phyloP scores from a whole-genome alignment of 75 land plant species.

The Selaginella moellendorffii region DNA sequence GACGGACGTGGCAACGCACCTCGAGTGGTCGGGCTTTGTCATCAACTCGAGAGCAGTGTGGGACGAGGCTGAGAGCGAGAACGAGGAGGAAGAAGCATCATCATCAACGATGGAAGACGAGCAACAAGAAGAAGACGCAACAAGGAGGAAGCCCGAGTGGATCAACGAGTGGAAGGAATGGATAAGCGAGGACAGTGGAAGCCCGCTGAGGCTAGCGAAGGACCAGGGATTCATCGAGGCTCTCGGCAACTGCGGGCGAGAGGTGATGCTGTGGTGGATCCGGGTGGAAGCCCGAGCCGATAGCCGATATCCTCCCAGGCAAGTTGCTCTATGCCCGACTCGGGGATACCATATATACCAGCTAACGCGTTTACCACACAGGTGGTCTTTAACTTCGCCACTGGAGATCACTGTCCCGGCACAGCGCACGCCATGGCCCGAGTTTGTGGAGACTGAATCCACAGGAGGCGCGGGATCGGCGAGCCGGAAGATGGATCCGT shows the following conservation, averaged over 20 bases:
- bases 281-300: constrained; percentile 83
- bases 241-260: constrained; percentile 72
- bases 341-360: background rate
- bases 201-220: constrained; percentile 41
- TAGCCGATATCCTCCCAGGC: constrained; percentile 81
- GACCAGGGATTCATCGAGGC: constrained; percentile 51
- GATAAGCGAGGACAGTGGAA: constrained; percentile 18
- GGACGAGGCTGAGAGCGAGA: constrained; percentile 36
- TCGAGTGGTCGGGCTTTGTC: constrained; percentile 93
- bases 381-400: background rate
- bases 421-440: background rate
- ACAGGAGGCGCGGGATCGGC: too few relatives aligned
- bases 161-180: constrained; percentile 36
- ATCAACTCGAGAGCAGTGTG: constrained; percentile 63
- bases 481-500: too few relatives aligned
- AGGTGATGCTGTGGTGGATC: constrained; percentile 78
- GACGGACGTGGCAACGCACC: constrained; percentile 30
- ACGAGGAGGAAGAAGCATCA: too few relatives aligned
- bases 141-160: constrained; percentile 82
- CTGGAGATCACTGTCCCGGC: background rate
- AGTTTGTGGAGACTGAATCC: background rate
- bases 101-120: too few relatives aligned
- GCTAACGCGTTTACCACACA: background rate
- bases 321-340: constrained; percentile 11
- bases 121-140: too few relatives aligned